Percentiles rank a stretch among this genome's conserved stretches.
These are phyloP conservation scores for Microcyclospora tardicrescens DNA, from an alignment of 2,329 filamentous ascomycete genomes.

Conservation along the genomic window DNA sequence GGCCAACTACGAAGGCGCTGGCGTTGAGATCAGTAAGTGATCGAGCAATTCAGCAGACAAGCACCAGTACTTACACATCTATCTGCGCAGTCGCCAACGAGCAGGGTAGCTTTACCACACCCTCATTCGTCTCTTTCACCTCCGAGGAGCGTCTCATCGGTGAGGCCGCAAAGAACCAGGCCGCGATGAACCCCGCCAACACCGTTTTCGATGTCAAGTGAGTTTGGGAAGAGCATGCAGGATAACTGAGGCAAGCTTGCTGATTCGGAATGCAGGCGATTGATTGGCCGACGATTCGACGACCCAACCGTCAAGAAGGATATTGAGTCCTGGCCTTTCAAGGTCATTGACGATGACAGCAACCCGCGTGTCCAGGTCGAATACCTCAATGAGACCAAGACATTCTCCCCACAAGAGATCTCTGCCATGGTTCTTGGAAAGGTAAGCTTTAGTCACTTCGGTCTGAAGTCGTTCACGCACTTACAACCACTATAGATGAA, in stretches of 20 bases:
- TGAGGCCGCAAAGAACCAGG: conserved; percentile 99
- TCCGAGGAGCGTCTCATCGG: conserved; percentile 97
- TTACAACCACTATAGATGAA: conserved; percentile 60
- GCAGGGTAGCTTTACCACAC: conserved; percentile 98
- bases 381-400: conserved; percentile 90
- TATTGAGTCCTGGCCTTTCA: conserved; percentile 98
- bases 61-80: conserved; percentile 5
- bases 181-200: conserved; percentile 97
- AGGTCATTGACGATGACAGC: conserved; percentile 79
- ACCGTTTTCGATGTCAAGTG: conserved; percentile 96
- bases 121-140: conserved; percentile 98
- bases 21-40: conserved; percentile 89
- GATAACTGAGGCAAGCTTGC: background rate
- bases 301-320: conserved; percentile 98
- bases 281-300: conserved; percentile 91
- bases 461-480: background rate
- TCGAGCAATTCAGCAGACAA: conserved; percentile 1
- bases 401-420: conserved; percentile 95
- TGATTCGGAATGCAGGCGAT: conserved; percentile 49
- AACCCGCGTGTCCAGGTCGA: conserved; percentile 89
- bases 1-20: conserved; percentile 97
- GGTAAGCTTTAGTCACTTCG: conserved; percentile 42
- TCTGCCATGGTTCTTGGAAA: conserved; percentile 98
- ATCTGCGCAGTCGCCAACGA: conserved; percentile 66
- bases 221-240: conserved; percentile 8